A percentile compares a stretch with the other conserved stretches of the same genome.
phyloP scores from a whole-genome alignment of 1,139 yeast species.

The Debaryomycetaceae sp. region DNA sequence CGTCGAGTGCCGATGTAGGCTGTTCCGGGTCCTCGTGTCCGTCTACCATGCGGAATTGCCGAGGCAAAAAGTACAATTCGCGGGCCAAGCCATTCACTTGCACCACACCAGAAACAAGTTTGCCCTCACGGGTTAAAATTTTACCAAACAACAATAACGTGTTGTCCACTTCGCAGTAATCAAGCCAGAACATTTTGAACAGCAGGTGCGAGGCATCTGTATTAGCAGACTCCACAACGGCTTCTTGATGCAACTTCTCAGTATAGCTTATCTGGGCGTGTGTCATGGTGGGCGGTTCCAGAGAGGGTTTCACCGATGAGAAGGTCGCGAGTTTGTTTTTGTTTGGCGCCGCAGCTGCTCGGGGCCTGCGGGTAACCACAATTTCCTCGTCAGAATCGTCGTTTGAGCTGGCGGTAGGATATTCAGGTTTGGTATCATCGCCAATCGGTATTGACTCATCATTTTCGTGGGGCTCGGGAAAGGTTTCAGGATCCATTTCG shows the following conservation, averaged over 20 bases:
- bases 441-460: conserved; percentile 1
- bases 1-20: conserved; percentile 47
- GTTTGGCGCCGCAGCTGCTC: conserved; percentile 12
- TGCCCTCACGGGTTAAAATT: conserved; percentile 46
- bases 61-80: conserved; percentile 72
- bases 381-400: conserved; percentile 45
- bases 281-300: conserved; percentile 14
- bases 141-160: conserved; percentile 78
- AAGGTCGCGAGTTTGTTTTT: conserved; percentile 7
- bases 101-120: conserved; percentile 63
- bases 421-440: neutral
- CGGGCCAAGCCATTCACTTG: conserved; percentile 63
- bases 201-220: conserved; percentile 21
- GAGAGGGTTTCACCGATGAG: conserved; percentile 15
- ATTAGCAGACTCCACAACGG: conserved; percentile 24
- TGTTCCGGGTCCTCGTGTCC: conserved; percentile 16
- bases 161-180: conserved; percentile 69
- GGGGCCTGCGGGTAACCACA: conserved; percentile 35
- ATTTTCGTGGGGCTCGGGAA: neutral
- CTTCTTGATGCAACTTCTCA: conserved; percentile 36
- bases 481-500: neutral
- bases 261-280: conserved; percentile 16
- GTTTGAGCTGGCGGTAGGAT: conserved; percentile 6
- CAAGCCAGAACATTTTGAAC: conserved; percentile 82
- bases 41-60: conserved; percentile 23